These are phyloP conservation scores for Acanthamoeba triangularis DNA, from an alignment of 208 protist species.

Conservation along the genomic window DNA sequence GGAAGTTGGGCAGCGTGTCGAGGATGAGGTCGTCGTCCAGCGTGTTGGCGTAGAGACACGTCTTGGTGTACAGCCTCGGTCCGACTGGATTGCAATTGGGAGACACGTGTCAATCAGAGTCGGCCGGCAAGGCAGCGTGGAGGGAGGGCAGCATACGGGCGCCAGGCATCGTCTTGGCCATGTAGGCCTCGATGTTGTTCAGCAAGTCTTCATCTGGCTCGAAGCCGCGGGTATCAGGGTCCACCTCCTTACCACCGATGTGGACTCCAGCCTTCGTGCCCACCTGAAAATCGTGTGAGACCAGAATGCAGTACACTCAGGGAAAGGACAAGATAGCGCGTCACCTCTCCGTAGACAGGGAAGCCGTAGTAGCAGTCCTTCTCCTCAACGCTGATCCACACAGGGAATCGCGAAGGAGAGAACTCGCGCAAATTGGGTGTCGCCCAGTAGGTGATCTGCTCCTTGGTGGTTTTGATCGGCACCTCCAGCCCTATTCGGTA, in stretches of 20 bases:
- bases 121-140: neutral
- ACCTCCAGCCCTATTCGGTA: conserved; percentile 6
- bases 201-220: neutral
- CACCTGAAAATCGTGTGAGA: neutral
- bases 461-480: conserved; percentile 59
- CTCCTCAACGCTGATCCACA: conserved; percentile 65
- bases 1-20: conserved; percentile 54
- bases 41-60: conserved; percentile 69
- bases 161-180: conserved; percentile 49
- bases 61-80: conserved; percentile 63
- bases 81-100: neutral
- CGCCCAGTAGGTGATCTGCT: conserved; percentile 72
- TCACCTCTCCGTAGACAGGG: conserved; percentile 65
- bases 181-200: conserved; percentile 39
- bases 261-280: conserved; percentile 43
- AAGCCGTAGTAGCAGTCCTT: conserved; percentile 76
- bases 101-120: neutral
- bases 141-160: neutral
- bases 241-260: conserved; percentile 64
- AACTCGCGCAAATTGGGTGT: conserved; percentile 61
- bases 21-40: conserved; percentile 41
- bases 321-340: neutral
- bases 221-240: conserved; percentile 28
- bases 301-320: neutral
- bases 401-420: conserved; percentile 28